Conservation (phyloP, 345 rosid species). For the Populus pruinosa region DNA sequence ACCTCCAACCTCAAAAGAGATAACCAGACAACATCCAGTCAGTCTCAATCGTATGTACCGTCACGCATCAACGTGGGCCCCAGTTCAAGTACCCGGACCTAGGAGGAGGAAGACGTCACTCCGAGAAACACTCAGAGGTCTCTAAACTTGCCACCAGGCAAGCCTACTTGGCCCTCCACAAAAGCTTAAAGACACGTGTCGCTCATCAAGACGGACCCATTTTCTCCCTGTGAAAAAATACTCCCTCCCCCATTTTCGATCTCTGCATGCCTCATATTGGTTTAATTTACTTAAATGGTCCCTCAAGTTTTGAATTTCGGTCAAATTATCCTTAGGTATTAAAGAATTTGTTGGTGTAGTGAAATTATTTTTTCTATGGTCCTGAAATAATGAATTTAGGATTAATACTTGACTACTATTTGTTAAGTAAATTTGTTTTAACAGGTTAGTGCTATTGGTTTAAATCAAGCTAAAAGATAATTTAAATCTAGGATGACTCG, state of each 20-base stretch:
- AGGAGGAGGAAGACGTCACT: neutral
- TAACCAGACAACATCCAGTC: no score
- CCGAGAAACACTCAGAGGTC: neutral
- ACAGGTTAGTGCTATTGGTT: no score
- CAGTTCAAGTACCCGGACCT: neutral
- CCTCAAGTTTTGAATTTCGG: neutral
- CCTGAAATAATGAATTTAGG: no score
- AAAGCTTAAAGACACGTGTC: constrained; percentile 24
- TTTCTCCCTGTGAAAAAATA: neutral
- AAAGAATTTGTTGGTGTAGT: no score
- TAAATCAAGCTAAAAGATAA: no score
- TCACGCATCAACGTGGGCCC: neutral
- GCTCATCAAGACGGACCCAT: neutral
- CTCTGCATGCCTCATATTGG: neutral
- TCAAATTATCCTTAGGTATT: neutral
- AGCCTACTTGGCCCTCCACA: constrained; percentile 8
- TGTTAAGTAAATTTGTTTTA: no score
- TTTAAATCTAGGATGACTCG: no score
- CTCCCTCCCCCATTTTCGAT: neutral
- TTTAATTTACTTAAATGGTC: neutral
- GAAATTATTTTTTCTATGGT: no score
- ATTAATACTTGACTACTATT: no score
- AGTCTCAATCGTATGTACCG: no score
- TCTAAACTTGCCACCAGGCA: constrained; percentile 12
- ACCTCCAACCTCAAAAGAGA: no score